Conservation (phyloP, 495 filamentous ascomycete species). For the Aspergillus kassunensis region DNA sequence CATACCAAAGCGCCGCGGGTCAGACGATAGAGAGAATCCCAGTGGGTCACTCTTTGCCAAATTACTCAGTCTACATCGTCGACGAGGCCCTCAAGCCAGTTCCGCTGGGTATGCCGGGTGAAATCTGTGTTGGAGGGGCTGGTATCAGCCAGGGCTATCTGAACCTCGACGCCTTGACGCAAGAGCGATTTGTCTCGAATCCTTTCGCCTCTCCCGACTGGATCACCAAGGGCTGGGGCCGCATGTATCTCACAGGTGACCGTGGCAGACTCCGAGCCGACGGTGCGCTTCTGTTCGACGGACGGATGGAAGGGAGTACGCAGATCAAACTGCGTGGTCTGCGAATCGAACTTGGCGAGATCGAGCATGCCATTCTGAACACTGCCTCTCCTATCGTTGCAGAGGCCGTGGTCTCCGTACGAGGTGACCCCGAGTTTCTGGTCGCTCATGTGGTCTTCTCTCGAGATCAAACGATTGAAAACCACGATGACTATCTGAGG, state of each 20-base stretch:
- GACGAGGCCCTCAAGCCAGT: conserved; percentile 33
- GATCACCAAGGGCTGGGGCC: not conserved
- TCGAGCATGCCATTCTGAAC: conserved; percentile 33
- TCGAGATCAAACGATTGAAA: not conserved
- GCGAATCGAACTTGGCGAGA: conserved; percentile 47
- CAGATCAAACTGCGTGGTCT: conserved; percentile 50
- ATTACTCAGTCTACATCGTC: conserved; percentile 43
- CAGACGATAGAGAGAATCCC: not conserved
- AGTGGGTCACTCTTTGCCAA: conserved; percentile 11
- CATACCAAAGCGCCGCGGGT: not conserved
- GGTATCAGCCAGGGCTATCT: conserved; percentile 39
- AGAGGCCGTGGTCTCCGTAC: conserved; percentile 29
- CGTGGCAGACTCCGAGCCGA: conserved; percentile 15
- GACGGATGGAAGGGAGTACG: conserved; percentile 35
- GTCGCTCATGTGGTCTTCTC: conserved; percentile 31
- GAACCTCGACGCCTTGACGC: conserved; percentile 29
- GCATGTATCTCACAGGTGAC: conserved; percentile 25
- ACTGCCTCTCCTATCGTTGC: conserved; percentile 19
- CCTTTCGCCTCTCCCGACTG: not conserved
- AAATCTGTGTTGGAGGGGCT: conserved; percentile 36
- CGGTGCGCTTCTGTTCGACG: conserved; percentile 25
- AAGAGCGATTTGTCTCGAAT: conserved; percentile 23
- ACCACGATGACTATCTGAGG: not conserved
- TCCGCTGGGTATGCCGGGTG: conserved; percentile 43
- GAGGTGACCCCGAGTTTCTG: conserved; percentile 15